A percentile compares a stretch with the other conserved stretches of the same genome.
phyloP scores from a whole-genome alignment of 2,329 filamentous ascomycete genomes.

The Gliomastix tumulicola region DNA sequence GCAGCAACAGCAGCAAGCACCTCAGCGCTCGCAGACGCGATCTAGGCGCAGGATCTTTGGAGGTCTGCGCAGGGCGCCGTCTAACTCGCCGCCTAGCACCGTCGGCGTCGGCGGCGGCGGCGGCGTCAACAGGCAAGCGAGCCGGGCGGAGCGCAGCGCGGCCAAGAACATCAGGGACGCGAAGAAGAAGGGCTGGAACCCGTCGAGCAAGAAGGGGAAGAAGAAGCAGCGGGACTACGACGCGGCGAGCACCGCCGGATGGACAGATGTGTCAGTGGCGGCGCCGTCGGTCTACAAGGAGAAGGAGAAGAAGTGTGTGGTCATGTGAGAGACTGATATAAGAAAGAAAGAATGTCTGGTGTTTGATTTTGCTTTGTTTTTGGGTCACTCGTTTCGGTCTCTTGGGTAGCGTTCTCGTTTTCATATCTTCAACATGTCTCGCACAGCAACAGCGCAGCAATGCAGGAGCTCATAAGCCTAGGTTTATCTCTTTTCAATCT shows the following conservation, averaged over 20 bases:
- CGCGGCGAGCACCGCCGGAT: slow-evolving; percentile 35
- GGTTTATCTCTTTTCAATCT: no score
- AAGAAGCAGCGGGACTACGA: slow-evolving; percentile 26
- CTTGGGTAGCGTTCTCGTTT: no score
- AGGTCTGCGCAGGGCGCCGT: slow-evolving; percentile 26
- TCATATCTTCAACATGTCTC: no score
- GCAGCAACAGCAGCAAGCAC: no score
- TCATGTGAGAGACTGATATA: slow-evolving; percentile 36
- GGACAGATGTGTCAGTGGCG: slow-evolving; percentile 49
- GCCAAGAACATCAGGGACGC: slow-evolving; percentile 57
- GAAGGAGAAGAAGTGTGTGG: slow-evolving; percentile 41
- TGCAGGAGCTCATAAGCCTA: no score
- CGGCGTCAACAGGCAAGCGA: slow-evolving; percentile 39
- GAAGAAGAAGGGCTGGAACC: slow-evolving; percentile 48
- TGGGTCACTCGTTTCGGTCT: no score
- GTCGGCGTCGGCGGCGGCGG: slow-evolving; percentile 17
- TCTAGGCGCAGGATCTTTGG: slow-evolving; percentile 14
- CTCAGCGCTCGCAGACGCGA: no score
- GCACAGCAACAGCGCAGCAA: no score
- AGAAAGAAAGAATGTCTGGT: no score
- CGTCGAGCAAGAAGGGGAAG: slow-evolving; percentile 29
- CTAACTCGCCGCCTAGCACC: slow-evolving; percentile 16
- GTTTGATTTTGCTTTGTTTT: background rate
- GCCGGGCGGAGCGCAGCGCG: slow-evolving; percentile 52
- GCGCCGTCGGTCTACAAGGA: slow-evolving; percentile 17